Evolutionary conservation across 2,329 filamentous ascomycete genomes (phyloP).

Genomic region (Fonsecaea monophora): DNA sequence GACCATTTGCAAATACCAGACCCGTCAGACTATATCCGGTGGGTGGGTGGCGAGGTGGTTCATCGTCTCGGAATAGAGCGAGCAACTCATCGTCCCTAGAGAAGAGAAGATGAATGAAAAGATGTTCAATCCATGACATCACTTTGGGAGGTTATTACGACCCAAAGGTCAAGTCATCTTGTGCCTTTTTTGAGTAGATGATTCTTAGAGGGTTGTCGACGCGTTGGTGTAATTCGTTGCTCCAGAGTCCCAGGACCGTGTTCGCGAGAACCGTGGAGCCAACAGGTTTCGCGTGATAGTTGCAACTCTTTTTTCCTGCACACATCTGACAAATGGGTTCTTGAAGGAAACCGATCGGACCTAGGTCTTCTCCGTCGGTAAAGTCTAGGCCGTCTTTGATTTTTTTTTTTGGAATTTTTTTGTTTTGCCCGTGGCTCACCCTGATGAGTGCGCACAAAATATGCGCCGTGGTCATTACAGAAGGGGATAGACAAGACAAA

Average conservation of each 20-base stretch:
- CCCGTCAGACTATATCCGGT: not conserved
- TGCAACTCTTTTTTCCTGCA: slow-evolving; percentile 7
- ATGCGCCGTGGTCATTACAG: not conserved
- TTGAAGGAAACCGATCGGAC: not conserved
- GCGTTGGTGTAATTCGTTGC: slow-evolving; percentile 1
- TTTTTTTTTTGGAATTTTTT: not conserved
- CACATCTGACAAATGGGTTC: slow-evolving; percentile 17
- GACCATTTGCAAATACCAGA: not conserved
- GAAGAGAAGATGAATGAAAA: not conserved
- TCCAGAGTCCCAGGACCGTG: not conserved
- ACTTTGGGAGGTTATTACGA: not conserved
- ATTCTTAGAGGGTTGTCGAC: not conserved
- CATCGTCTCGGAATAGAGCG: not conserved
- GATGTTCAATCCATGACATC: not conserved
- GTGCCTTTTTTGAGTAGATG: not conserved
- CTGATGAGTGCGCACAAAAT: not conserved
- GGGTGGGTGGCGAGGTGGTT: not conserved
- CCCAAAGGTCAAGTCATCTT: not conserved
- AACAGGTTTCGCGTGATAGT: not conserved
- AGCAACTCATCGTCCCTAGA: not conserved
- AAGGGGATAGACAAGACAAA: not conserved
- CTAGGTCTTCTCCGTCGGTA: slow-evolving; percentile 26
- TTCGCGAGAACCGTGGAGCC: not conserved
- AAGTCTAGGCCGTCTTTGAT: not conserved
- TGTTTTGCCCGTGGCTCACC: not conserved